Base-by-base conservation (phyloP, 2,329 filamentous ascomycete species). In the Dactylellina leptospora region DNA sequence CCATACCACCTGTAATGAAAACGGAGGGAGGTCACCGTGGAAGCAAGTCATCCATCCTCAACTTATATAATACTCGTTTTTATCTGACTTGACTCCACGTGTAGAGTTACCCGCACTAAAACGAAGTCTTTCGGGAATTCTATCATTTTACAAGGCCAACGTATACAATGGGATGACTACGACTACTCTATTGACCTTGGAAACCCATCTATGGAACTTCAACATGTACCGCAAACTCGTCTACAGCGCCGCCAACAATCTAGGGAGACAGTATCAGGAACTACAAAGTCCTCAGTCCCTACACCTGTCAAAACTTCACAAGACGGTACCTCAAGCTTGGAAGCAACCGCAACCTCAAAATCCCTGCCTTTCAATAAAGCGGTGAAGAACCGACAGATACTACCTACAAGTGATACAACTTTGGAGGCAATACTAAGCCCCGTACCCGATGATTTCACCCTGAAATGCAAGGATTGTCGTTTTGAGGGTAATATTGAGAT, bases 381-480 rank as follows among this genome's bases (percentile, higher is more conserved):
- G 9, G 28, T 23, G 4, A 51, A 42, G 1, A 18, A 61, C 23
- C 28, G 45, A 9, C 58, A 53, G 23, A 3, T 61, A 9, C 20
- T 61, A 1, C 58, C 58, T 6, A 13, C 30, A 5, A 51, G 28
- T 4, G 47, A 51, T 11, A 51, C 13, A 10, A 25, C 28, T n/a
- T 2, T 28, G 5, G 33, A 40, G 8, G 11, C 6, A 5, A 11
- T 40, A 8, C 11, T 61, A 4, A 9, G 28, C 11, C 5, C n/a
- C 2, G 16, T 40, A 8, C 58, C 58, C 10, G 22, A 53, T n/a
- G 58, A 45, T 1, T 44, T 61, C 18, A 11, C 5, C 20, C 20
- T 61, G 44, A 51, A 9, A n/a, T 61, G 58, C 33, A 51, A 61
- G 20, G 53, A 61, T 20, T 61, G 58, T 30, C 51, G 45, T 22